These are phyloP conservation scores for Fomes fomentarius DNA, from an alignment of 1,284 basidiomycete genomes.

Conservation along the genomic window DNA sequence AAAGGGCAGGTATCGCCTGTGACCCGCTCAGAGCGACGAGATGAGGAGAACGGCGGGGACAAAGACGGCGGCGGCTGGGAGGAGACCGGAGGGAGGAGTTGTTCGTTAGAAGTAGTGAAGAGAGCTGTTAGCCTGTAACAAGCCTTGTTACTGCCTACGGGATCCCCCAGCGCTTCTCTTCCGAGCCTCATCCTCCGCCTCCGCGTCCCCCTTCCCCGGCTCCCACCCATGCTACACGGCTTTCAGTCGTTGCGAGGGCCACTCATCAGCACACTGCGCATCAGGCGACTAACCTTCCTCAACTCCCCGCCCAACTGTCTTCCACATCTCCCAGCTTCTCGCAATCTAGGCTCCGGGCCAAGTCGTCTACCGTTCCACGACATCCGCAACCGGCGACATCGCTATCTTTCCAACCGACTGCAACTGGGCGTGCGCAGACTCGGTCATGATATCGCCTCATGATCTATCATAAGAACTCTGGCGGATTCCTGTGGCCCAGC, in stretches of 20 bases:
- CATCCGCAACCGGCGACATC: neutral
- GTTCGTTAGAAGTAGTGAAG: neutral
- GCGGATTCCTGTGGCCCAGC: too few species aligned
- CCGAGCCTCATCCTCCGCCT: neutral
- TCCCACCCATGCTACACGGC: neutral
- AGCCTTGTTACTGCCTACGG: neutral
- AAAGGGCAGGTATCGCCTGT: constrained; percentile 27
- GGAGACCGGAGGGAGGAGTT: constrained; percentile 1
- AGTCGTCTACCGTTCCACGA: neutral
- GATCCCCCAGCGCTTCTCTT: neutral
- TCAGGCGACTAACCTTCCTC: neutral
- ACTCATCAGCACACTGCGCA: neutral
- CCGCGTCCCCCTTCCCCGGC: neutral
- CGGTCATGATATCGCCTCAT: too few species aligned
- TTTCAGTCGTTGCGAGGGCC: neutral
- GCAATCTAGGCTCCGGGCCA: neutral
- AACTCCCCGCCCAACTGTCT: neutral
- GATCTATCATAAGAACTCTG: too few species aligned
- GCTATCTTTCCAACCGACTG: too few species aligned
- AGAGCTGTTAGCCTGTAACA: too few species aligned
- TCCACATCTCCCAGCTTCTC: neutral
- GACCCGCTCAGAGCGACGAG: constrained; percentile 28
- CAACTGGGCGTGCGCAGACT: too few species aligned
- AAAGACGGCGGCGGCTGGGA: constrained; percentile 4
- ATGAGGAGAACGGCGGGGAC: constrained; percentile 8